A percentile compares a stretch with the other conserved stretches of the same genome.
Evolutionary conservation across 345 rosid species (phyloP).

Genomic region (Leavenworthia alabamica): DNA sequence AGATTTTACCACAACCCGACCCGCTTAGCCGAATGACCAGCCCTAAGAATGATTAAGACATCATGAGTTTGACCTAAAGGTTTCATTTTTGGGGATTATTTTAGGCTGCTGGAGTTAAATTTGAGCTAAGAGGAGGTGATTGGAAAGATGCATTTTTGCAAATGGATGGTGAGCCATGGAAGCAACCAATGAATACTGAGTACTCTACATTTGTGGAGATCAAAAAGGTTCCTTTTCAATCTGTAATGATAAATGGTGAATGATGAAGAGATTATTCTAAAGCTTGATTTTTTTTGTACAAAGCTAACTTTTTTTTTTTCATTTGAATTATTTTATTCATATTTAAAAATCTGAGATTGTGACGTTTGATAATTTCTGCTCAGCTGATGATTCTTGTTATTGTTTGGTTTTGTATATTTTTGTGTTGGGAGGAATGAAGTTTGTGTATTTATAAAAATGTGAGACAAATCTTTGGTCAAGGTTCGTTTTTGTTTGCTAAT

Average conservation of each 20-base stretch:
- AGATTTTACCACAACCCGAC: too few relatives aligned
- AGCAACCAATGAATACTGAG: constrained; percentile 68
- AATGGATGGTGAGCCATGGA: constrained; percentile 99
- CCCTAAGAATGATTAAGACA: background rate
- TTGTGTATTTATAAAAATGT: constrained; percentile 14
- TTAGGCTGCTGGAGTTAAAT: constrained; percentile 82
- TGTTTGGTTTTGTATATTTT: constrained; percentile 16
- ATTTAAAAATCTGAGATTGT: constrained; percentile 2
- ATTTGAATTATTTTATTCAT: too few relatives aligned
- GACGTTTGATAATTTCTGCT: background rate
- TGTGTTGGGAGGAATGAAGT: constrained; percentile 17
- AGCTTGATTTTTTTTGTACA: constrained; percentile 21
- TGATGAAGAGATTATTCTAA: constrained; percentile 3
- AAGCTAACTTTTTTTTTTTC: too few relatives aligned
- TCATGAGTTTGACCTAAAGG: background rate
- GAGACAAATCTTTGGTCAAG: background rate
- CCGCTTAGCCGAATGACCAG: too few relatives aligned
- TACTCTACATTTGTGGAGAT: constrained; percentile 75
- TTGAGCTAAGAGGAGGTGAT: constrained; percentile 91
- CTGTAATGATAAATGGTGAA: constrained; percentile 60
- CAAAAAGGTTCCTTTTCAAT: constrained; percentile 63
- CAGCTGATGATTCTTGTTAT: background rate
- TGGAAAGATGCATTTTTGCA: constrained; percentile 84
- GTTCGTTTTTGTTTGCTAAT: background rate
- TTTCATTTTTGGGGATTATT: background rate